Conservation (phyloP, 495 filamentous ascomycete genomes). For the Penicillium simplicissimum region DNA sequence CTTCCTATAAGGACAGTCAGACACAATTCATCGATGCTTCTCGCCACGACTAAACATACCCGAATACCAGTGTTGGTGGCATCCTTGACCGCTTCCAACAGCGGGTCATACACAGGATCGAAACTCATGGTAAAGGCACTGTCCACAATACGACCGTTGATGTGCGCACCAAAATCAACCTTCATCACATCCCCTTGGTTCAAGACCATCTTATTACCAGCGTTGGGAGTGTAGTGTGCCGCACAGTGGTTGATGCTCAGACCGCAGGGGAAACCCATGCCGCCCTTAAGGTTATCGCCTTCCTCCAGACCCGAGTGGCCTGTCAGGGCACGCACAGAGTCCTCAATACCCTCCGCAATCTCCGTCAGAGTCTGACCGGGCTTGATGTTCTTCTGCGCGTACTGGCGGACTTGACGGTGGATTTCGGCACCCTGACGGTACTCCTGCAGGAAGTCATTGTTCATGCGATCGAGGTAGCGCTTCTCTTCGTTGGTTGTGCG, state of each 20-base stretch:
- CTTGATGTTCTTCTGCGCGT: slow-evolving; percentile 55
- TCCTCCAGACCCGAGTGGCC: slow-evolving; percentile 59
- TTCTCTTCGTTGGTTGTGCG: slow-evolving; percentile 88
- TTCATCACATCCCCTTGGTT: slow-evolving; percentile 63
- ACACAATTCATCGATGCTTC: not conserved
- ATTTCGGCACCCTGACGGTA: slow-evolving; percentile 86
- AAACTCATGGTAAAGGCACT: slow-evolving; percentile 65
- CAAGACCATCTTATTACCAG: slow-evolving; percentile 59
- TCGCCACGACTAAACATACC: slow-evolving; percentile 26
- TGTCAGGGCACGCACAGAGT: slow-evolving; percentile 57
- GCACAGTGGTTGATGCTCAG: slow-evolving; percentile 61
- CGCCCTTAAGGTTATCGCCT: slow-evolving; percentile 56
- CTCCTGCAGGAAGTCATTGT: slow-evolving; percentile 81
- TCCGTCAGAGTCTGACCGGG: slow-evolving; percentile 59
- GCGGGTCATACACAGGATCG: slow-evolving; percentile 60
- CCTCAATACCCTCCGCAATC: slow-evolving; percentile 62
- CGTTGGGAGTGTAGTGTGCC: slow-evolving; percentile 65
- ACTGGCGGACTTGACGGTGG: slow-evolving; percentile 62
- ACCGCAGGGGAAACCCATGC: slow-evolving; percentile 65
- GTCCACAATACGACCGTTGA: slow-evolving; percentile 67
- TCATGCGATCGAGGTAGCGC: slow-evolving; percentile 78
- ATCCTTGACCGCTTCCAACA: slow-evolving; percentile 61
- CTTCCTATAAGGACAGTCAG: slow-evolving; percentile 44
- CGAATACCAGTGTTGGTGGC: slow-evolving; percentile 63
- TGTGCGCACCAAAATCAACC: slow-evolving; percentile 66